Base-by-base conservation (phyloP, 2,329 filamentous ascomycete genomes). In the Sphaerulina vaccinii region DNA sequence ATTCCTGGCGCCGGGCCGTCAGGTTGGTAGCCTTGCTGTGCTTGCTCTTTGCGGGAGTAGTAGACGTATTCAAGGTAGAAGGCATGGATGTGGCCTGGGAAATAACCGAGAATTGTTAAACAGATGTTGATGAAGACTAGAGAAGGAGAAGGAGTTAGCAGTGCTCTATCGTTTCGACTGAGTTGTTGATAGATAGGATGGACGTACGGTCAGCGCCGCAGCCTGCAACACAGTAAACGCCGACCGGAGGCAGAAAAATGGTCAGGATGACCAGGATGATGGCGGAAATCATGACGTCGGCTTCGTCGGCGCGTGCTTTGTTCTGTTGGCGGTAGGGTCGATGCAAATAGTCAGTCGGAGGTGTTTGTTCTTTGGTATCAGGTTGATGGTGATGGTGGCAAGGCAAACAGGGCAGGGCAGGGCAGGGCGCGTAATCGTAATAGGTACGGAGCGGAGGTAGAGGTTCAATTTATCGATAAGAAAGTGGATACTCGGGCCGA, bases 11-110 rank as follows among this genome's bases (percentile, higher is more conserved):
- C 86, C 2, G 76, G 78, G 7, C 71, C 65, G 3, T 75, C 73
- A 16, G 78, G 73, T 53, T 77, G 76, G 9, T 76, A 74, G 4
- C 86, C 86, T 27, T 79, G 73, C 39, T 76, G 72, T 2, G 79
- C 77, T 66, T 84, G 80, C 61, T 88, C 84, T 47, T 78, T 79
- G 33, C 86, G 85, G 63, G 88, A 82, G 70, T 86, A 92, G 74
- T 91, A 95, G 56, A 95, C 77, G 68, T 90, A 95, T 71, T 90
- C 83, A 55, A 90, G 61, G 68, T 91, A 93, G 70, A 91, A 90
- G 9, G 87, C 63, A 46, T 69, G 72, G 47, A 92, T 80, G 60
- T 90, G 85, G 6, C 88, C 89, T 0, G 88, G 88, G 44, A 93
- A 71, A 68, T 85, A 88, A 38, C 73, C 75, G 1, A 78, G 69